Base-by-base conservation (phyloP, 192 early-diverging fungal species). In the Cladochytrium replicatum region DNA sequence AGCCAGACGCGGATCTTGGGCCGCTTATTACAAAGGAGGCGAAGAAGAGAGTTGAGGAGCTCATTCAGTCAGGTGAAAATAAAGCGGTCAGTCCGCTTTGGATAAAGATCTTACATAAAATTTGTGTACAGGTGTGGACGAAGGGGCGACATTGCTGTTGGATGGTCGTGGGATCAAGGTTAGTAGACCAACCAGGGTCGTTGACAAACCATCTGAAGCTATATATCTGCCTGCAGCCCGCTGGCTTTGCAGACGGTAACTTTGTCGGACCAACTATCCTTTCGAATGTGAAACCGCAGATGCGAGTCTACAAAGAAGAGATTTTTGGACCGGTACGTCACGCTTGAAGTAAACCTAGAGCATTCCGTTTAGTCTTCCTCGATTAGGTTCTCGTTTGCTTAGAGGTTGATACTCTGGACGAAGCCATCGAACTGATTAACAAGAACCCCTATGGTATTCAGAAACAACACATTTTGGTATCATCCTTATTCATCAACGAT, bases 181-280 rank as follows among this genome's bases (percentile, higher is more conserved):
- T 29, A 23, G 55, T 19, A 8, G n/a, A 19, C 8, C 8, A 17
- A 57, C 21, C 19, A 1, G 17, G n/a, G 38, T 25, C 22, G 1
- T 45, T 45, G 32, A 52, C 5, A 5, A 32, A 43, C 21, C 19
- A 6, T 54, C 54, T 32, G 5, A 4, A 43, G 11, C 9, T 54
- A 7, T 6, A 15, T 17, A 52, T 6, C 7, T 57, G 17, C 6
- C 41, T 37, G 6, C 57, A 71, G 31, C 66, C 71, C 3, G 59
- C 62, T 45, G 82, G 82, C 29, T 93, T 84, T 66, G 85, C 90
- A 63, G 71, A 75, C 26, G 93, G 93, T 48, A 93, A 97, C 80
- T 97, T 97, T 72, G 60, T 97, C 34, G 89, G 79, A 44, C 93
- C 93, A n/a, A 93, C 87, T 31, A 87, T 97, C 40, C 63, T 97